Conservation (phyloP, 192 early-diverging fungal genomes). For the Allomyces javanicus region DNA sequence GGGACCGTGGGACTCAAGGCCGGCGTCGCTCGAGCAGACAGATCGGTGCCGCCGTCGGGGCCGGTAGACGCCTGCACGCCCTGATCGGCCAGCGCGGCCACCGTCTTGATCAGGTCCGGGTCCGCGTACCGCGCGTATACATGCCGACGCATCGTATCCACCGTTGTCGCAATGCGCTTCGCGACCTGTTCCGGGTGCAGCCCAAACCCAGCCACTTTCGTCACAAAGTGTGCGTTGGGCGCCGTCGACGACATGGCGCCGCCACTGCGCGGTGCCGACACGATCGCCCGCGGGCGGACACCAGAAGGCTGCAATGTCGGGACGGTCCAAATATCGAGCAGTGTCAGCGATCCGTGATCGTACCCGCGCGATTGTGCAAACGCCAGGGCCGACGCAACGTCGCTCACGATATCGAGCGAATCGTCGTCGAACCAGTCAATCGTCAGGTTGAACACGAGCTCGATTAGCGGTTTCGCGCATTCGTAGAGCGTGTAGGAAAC, state of each 20-base stretch:
- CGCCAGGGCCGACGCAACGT: neutral
- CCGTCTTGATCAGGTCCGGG: no score
- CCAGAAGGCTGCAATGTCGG: neutral
- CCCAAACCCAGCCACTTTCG: no score
- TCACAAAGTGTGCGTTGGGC: no score
- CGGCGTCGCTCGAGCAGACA: no score
- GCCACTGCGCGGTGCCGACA: neutral
- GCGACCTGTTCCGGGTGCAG: neutral
- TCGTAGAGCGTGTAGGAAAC: no score
- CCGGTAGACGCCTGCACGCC: no score
- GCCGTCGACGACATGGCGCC: no score
- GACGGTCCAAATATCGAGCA: neutral
- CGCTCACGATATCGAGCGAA: neutral
- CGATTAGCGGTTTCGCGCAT: neutral
- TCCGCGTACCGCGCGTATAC: neutral
- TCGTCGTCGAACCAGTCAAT: constrained; percentile 1
- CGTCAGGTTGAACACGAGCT: neutral
- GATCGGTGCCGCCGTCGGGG: no score
- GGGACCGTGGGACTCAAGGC: no score
- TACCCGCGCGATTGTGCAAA: neutral
- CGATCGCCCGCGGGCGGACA: neutral
- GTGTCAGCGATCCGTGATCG: neutral
- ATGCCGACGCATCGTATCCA: neutral
- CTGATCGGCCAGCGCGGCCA: no score
- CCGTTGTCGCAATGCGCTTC: neutral